phyloP scores from a whole-genome alignment of 331 rosid genomes.

The Spiraea crenata region DNA sequence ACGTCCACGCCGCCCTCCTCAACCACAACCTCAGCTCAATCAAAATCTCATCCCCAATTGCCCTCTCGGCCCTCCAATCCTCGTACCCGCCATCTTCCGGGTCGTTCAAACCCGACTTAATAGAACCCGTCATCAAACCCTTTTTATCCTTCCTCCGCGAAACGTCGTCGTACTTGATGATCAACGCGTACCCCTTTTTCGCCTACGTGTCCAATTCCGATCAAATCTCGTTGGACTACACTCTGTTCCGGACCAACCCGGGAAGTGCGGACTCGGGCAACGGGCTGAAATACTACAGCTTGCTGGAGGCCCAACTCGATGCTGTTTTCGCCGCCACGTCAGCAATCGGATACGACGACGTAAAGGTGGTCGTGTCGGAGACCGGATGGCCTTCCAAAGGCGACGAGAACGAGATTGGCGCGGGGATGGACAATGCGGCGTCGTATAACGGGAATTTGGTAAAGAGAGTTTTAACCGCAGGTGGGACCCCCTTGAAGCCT shows the following conservation, averaged over 20 bases:
- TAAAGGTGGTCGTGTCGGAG: constrained; percentile 50
- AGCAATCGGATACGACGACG: constrained; percentile 53
- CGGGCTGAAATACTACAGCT: constrained; percentile 51
- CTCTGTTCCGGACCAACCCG: constrained; percentile 49
- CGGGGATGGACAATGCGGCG: constrained; percentile 60
- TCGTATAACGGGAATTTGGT: constrained; percentile 79
- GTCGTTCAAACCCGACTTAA: constrained; percentile 55
- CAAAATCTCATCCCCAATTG: constrained; percentile 71
- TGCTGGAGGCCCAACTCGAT: constrained; percentile 77
- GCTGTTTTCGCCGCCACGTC: constrained; percentile 85
- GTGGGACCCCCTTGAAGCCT: constrained; percentile 67
- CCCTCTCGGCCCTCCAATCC: constrained; percentile 52
- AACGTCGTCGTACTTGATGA: constrained; percentile 67
- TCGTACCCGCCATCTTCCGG: constrained; percentile 85
- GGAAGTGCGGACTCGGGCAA: constrained; percentile 76
- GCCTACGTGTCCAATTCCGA: constrained; percentile 56
- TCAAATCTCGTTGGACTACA: constrained; percentile 54
- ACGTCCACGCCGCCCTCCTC: constrained; percentile 43
- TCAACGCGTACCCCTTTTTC: constrained; percentile 75
- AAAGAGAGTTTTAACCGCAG: constrained; percentile 40
- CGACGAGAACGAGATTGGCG: constrained; percentile 63
- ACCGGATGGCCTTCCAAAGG: constrained; percentile 92
- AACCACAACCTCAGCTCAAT: constrained; percentile 45
- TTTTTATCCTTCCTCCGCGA: constrained; percentile 51
- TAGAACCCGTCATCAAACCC: constrained; percentile 73